Conservation (phyloP, 805 yeast species). For the Jamesozyma lodderae region DNA sequence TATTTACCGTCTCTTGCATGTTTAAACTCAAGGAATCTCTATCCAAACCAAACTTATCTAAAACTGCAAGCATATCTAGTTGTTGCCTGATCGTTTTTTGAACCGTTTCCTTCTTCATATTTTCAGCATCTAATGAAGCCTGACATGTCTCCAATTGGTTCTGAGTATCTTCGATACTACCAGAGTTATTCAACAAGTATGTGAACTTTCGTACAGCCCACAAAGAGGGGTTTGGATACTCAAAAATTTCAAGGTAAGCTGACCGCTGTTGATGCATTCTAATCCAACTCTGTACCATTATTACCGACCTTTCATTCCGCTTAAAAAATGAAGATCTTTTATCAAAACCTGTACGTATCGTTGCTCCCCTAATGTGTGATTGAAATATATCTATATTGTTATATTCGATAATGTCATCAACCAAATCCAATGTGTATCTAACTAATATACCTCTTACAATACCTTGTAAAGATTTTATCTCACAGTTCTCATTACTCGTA, state of each 20-base stretch:
- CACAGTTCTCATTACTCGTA: background rate
- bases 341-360: conserved; percentile 32
- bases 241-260: conserved; percentile 66
- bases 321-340: conserved; percentile 41
- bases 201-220: conserved; percentile 70
- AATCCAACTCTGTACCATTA: conserved; percentile 66
- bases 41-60: conserved; percentile 58
- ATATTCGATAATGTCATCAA: conserved; percentile 44
- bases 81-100: conserved; percentile 69
- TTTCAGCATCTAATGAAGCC: conserved; percentile 59
- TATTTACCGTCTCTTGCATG: conserved; percentile 1
- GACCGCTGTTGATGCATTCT: conserved; percentile 57
- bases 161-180: conserved; percentile 68
- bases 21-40: background rate
- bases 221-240: conserved; percentile 67
- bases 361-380: conserved; percentile 41
- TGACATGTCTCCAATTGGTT: conserved; percentile 56
- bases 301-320: conserved; percentile 46
- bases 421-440: conserved; percentile 47
- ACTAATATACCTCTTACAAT: conserved; percentile 52
- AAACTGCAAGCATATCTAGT: conserved; percentile 65
- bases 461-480: conserved; percentile 45
- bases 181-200: conserved; percentile 60
- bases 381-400: conserved; percentile 41
- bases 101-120: conserved; percentile 59